Evolutionary conservation across 768 basidiomycete species (phyloP).

Genomic region (Mycena maculata): DNA sequence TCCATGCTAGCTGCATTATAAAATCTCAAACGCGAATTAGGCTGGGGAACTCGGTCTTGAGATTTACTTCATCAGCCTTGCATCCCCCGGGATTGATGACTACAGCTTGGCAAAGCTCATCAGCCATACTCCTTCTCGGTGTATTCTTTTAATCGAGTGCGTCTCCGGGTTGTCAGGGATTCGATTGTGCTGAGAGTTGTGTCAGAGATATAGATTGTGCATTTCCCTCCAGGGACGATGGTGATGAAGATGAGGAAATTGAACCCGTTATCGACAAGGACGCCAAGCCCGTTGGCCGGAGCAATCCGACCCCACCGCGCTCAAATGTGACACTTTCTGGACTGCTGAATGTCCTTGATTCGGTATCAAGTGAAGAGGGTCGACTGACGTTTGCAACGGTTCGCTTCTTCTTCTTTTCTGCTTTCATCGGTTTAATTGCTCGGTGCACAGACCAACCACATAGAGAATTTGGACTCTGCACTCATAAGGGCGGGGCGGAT

Average conservation of each 20-base stretch:
- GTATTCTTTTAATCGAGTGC: conserved; percentile 29
- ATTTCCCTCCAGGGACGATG: conserved; percentile 20
- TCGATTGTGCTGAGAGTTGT: neutral
- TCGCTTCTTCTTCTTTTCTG: neutral
- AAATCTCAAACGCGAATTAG: neutral
- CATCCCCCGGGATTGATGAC: conserved; percentile 27
- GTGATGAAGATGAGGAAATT: conserved; percentile 12
- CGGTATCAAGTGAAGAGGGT: conserved; percentile 25
- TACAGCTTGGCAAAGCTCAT: conserved; percentile 25
- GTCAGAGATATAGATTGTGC: conserved; percentile 32
- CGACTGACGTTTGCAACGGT: conserved; percentile 22
- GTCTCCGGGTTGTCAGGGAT: neutral
- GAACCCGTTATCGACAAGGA: conserved; percentile 23
- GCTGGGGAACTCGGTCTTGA: conserved; percentile 33
- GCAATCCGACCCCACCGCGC: neutral
- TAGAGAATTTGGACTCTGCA: conserved; percentile 23
- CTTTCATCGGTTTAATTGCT: neutral
- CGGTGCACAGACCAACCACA: conserved; percentile 17
- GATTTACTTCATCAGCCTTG: conserved; percentile 28
- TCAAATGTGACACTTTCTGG: conserved; percentile 19
- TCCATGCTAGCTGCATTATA: neutral
- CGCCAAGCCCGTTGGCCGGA: conserved; percentile 10
- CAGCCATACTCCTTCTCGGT: conserved; percentile 29
- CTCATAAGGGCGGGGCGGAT: conserved; percentile 28
- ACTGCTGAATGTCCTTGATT: conserved; percentile 22